Percentiles rank a stretch among this genome's conserved stretches.
phyloP scores from a whole-genome alignment of 352 stramenopile genomes.

The Thraustotheca clavata region DNA sequence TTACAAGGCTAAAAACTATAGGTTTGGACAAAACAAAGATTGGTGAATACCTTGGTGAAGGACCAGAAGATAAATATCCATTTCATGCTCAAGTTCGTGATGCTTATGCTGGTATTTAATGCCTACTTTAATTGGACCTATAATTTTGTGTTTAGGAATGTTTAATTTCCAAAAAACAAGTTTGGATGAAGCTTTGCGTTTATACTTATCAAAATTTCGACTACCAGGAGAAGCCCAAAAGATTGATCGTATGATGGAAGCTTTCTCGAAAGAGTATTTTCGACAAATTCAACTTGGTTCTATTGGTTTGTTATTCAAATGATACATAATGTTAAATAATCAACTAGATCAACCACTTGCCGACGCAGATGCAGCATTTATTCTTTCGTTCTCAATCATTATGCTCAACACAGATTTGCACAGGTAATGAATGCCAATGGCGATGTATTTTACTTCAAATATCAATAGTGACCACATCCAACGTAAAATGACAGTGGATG shows the following conservation, averaged over 20 bases:
- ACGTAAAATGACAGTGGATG: slow-evolving; percentile 84
- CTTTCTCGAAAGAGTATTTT: slow-evolving; percentile 91
- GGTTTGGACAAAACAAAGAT: slow-evolving; percentile 89
- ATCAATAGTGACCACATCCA: slow-evolving; percentile 59
- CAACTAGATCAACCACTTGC: slow-evolving; percentile 48
- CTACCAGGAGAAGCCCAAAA: slow-evolving; percentile 97
- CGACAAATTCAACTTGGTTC: slow-evolving; percentile 28
- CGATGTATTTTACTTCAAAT: background rate
- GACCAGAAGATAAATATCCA: slow-evolving; percentile 91
- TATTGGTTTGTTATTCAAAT: slow-evolving; percentile 18
- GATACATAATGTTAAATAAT: no score
- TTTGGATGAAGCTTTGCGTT: slow-evolving; percentile 88
- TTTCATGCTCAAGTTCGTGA: slow-evolving; percentile 89
- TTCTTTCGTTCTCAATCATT: slow-evolving; percentile 98
- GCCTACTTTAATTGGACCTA: slow-evolving; percentile 35
- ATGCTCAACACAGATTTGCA: slow-evolving; percentile 99
- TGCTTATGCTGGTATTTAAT: slow-evolving; percentile 73
- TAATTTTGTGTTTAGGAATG: slow-evolving; percentile 31
- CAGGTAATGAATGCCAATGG: slow-evolving; percentile 27
- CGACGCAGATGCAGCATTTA: slow-evolving; percentile 90
- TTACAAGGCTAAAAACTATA: slow-evolving; percentile 9
- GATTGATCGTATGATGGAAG: slow-evolving; percentile 97
- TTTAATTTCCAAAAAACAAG: slow-evolving; percentile 90
- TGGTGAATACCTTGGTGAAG: slow-evolving; percentile 95
- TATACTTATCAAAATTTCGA: slow-evolving; percentile 92